These are phyloP conservation scores for Cladorrhinum samala DNA, from an alignment of 495 filamentous ascomycete genomes.

Conservation along the genomic window DNA sequence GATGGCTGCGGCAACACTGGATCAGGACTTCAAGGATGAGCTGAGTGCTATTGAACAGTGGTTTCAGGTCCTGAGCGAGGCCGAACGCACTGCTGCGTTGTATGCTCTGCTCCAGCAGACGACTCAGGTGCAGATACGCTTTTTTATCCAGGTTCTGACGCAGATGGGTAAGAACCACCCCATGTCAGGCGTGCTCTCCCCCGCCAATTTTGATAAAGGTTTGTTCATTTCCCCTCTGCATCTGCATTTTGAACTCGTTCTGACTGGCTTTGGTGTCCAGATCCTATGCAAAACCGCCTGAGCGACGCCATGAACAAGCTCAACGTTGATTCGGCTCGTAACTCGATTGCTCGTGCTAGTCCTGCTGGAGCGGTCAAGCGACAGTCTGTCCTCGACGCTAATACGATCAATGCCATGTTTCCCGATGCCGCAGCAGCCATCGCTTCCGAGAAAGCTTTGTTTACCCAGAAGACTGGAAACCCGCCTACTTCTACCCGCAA, in stretches of 20 bases:
- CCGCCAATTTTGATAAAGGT: slow-evolving; percentile 98
- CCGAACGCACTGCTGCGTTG: slow-evolving; percentile 88
- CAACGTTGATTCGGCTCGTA: slow-evolving; percentile 76
- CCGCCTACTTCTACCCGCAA: slow-evolving; percentile 89
- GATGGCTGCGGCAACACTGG: slow-evolving; percentile 95
- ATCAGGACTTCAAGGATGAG: slow-evolving; percentile 99
- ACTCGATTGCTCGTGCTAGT: slow-evolving; percentile 72
- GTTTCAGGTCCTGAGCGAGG: slow-evolving; percentile 96
- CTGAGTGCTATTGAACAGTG: slow-evolving; percentile 98
- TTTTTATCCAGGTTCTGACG: slow-evolving; percentile 97
- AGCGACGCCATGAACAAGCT: slow-evolving; percentile 98
- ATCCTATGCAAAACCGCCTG: slow-evolving; percentile 94
- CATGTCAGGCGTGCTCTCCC: slow-evolving; percentile 92
- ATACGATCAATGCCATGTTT: slow-evolving; percentile 98
- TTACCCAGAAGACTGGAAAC: slow-evolving; percentile 87
- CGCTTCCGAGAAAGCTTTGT: slow-evolving; percentile 94
- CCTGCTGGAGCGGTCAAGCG: slow-evolving; percentile 70
- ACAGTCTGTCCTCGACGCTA: slow-evolving; percentile 85
- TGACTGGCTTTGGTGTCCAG: slow-evolving; percentile 39
- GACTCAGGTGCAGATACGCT: slow-evolving; percentile 96
- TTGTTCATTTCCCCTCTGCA: slow-evolving; percentile 39
- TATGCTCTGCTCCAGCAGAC: slow-evolving; percentile 97
- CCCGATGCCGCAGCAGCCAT: slow-evolving; percentile 97
- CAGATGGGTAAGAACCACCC: slow-evolving; percentile 98
- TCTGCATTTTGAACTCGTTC: too few species aligned